Evolutionary conservation across 2,329 filamentous ascomycete genomes (phyloP).

Genomic region (Gnomoniopsis smithogilvyi): DNA sequence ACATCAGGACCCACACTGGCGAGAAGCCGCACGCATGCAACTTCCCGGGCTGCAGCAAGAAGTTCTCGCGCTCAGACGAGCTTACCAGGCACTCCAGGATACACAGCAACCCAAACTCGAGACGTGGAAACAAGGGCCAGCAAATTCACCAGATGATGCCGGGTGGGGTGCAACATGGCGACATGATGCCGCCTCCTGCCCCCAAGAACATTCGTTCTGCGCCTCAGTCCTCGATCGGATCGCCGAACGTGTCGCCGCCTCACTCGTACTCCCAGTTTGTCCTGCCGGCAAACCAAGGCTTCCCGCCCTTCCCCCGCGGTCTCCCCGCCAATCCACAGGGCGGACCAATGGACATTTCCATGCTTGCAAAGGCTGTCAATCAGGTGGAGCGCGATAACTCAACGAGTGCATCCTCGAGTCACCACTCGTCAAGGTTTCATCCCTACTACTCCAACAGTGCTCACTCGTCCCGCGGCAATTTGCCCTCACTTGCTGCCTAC

Average conservation of each 20-base stretch:
- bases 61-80: slow-evolving; percentile 95
- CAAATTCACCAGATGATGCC: slow-evolving; percentile 43
- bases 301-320: slow-evolving; percentile 48
- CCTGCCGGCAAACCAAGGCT: slow-evolving; percentile 39
- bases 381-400: slow-evolving; percentile 60
- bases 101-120: slow-evolving; percentile 97
- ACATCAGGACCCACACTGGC: slow-evolving; percentile 95
- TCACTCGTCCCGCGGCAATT: slow-evolving; percentile 55
- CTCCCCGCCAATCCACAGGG: slow-evolving; percentile 31
- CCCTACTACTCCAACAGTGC: slow-evolving; percentile 50
- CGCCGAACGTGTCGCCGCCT: slow-evolving; percentile 94
- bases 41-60: slow-evolving; percentile 87
- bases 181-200: slow-evolving; percentile 75
- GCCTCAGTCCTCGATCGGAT: slow-evolving; percentile 79
- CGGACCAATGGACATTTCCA: slow-evolving; percentile 50
- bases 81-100: slow-evolving; percentile 95
- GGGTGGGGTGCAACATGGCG: slow-evolving; percentile 46
- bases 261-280: slow-evolving; percentile 79
- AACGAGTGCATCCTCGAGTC: slow-evolving; percentile 37
- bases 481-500: slow-evolving; percentile 80
- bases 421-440: slow-evolving; percentile 47
- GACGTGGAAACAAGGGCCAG: slow-evolving; percentile 80
- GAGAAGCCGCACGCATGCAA: slow-evolving; percentile 97
- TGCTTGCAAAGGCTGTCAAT: slow-evolving; percentile 58
- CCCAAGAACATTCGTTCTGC: slow-evolving; percentile 85